These are phyloP conservation scores for Wallacemonas rigidus DNA, from an alignment of 208 protist species.

Conservation along the genomic window DNA sequence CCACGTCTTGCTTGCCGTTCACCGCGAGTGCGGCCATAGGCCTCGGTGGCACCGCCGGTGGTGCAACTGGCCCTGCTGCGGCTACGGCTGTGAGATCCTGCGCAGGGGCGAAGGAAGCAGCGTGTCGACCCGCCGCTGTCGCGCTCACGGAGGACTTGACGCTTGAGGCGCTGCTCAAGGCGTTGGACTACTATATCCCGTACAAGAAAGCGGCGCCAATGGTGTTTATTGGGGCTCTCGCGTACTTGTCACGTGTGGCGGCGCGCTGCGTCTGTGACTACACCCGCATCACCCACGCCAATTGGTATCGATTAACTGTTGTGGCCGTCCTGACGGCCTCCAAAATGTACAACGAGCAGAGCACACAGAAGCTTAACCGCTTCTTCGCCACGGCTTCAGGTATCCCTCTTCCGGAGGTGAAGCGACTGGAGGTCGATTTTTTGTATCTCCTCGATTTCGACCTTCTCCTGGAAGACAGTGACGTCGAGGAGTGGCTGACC, in stretches of 20 bases:
- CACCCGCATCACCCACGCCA: slow-evolving; percentile 59
- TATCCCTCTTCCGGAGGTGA: slow-evolving; percentile 65
- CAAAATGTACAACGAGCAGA: slow-evolving; percentile 89
- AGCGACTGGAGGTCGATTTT: slow-evolving; percentile 79
- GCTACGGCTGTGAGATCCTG: no score
- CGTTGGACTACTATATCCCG: slow-evolving; percentile 29
- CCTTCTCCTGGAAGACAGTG: slow-evolving; percentile 68
- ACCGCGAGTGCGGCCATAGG: background rate
- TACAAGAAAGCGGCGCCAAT: slow-evolving; percentile 56
- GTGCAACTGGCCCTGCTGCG: slow-evolving; percentile 17
- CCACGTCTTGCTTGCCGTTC: background rate
- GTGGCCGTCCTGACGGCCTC: slow-evolving; percentile 71
- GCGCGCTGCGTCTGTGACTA: slow-evolving; percentile 46
- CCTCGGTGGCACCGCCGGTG: slow-evolving; percentile 26
- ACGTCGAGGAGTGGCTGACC: slow-evolving; percentile 69
- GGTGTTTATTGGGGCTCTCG: slow-evolving; percentile 78
- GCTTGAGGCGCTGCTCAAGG: slow-evolving; percentile 40
- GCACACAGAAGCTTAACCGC: slow-evolving; percentile 50
- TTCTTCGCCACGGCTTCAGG: slow-evolving; percentile 53
- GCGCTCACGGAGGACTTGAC: slow-evolving; percentile 8
- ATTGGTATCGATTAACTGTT: slow-evolving; percentile 81
- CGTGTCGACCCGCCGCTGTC: background rate
- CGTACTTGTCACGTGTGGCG: slow-evolving; percentile 74
- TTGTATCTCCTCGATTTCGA: slow-evolving; percentile 86
- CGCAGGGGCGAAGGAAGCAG: no score